These are phyloP conservation scores for Jackrogersella multiformis DNA, from an alignment of 495 filamentous ascomycete species.

Conservation along the genomic window DNA sequence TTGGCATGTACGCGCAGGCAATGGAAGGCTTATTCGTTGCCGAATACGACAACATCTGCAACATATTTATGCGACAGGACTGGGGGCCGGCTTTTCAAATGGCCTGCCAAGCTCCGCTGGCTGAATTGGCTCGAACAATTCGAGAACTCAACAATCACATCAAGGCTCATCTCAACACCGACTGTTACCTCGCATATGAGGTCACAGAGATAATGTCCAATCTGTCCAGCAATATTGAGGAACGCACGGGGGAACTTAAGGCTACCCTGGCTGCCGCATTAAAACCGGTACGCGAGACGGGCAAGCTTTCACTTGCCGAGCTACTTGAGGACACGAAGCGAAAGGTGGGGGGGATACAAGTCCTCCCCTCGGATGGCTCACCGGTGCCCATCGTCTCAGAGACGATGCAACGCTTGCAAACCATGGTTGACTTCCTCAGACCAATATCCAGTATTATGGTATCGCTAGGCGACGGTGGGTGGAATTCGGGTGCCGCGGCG, in stretches of 20 bases:
- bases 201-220: conserved; percentile 90
- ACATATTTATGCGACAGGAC: conserved; percentile 83
- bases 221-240: conserved; percentile 80
- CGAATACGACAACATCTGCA: conserved; percentile 88
- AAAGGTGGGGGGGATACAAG: conserved; percentile 65
- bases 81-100: conserved; percentile 79
- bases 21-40: conserved; percentile 86
- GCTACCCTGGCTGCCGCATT: conserved; percentile 82
- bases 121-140: conserved; percentile 84
- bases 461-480: conserved; percentile 91
- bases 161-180: conserved; percentile 82
- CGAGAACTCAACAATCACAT: conserved; percentile 91
- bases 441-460: conserved; percentile 89
- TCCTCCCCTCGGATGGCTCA: conserved; percentile 82
- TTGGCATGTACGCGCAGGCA: conserved; percentile 85
- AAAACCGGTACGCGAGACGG: conserved; percentile 89
- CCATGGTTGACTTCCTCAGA: conserved; percentile 86
- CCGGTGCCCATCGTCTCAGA: conserved; percentile 80
- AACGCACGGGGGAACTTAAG: conserved; percentile 86
- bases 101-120: conserved; percentile 78
- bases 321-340: conserved; percentile 87
- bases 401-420: conserved; percentile 85
- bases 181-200: conserved; percentile 96
- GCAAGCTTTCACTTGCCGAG: conserved; percentile 82
- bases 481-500: conserved; percentile 65